These are phyloP conservation scores for Platismatia glauca DNA, from an alignment of 495 filamentous ascomycete genomes.

Conservation along the genomic window DNA sequence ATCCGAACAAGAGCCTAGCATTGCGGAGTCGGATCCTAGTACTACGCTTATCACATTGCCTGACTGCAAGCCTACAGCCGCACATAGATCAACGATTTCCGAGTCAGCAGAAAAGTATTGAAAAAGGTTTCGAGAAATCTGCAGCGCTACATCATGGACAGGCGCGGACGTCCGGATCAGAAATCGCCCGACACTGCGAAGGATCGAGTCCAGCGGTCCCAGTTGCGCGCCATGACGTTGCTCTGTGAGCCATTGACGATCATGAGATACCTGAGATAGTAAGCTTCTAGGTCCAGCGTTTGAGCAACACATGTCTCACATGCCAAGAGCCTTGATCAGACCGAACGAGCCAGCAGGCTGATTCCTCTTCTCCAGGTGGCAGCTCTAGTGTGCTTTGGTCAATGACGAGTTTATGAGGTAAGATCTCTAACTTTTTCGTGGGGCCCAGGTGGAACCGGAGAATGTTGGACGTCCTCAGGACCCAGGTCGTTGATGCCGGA, in stretches of 20 bases:
- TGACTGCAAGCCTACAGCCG: neutral
- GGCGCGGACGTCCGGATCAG: conserved; percentile 31
- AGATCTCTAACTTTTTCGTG: neutral
- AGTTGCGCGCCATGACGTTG: conserved; percentile 29
- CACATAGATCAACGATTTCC: conserved; percentile 27
- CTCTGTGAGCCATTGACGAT: neutral
- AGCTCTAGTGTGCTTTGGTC: conserved; percentile 11
- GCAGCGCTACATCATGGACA: conserved; percentile 35
- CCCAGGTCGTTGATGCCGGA: conserved; percentile 23
- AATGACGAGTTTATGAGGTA: conserved; percentile 10
- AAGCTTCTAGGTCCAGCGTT: neutral
- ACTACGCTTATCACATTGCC: conserved; percentile 34
- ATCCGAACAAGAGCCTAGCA: neutral
- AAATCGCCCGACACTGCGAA: conserved; percentile 39
- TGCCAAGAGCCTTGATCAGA: conserved; percentile 22
- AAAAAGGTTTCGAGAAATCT: conserved; percentile 50
- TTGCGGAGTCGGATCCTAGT: conserved; percentile 20
- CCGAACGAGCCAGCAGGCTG: conserved; percentile 20
- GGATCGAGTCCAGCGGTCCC: conserved; percentile 44
- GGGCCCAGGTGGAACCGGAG: conserved; percentile 32
- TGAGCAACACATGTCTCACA: conserved; percentile 13
- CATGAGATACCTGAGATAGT: conserved; percentile 7
- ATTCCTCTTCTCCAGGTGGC: neutral
- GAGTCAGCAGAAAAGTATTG: conserved; percentile 53
- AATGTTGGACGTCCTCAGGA: conserved; percentile 34